Evolutionary conservation across 2,329 filamentous ascomycete species (phyloP), one percentile per base, ranked within the genome.

Genomic region (Monosporascus sp.): DNA sequence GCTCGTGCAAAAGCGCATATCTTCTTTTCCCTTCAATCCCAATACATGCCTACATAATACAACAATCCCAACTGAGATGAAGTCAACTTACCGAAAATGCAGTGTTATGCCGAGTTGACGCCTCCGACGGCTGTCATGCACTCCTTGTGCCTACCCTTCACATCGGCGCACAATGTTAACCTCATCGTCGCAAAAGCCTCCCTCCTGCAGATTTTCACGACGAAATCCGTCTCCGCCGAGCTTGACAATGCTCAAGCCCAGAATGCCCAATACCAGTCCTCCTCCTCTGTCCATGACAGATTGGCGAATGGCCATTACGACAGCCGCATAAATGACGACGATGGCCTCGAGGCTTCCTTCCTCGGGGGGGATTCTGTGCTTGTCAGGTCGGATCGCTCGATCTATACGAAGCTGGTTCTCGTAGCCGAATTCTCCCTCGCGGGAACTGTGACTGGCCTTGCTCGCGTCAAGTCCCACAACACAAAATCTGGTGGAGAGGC

Each of bases 71-170:
- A 45, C 47, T 66, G 65, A 67, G 54, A 68, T 68, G 66, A 63
- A 53, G 62, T 57, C 58, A 52, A 52, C 24, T 52, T 43, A 45
- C 51, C 53, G 61, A 66, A 55, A 56, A 97, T 97, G 93, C 93
- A 97, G 83, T 96, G 91, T 80, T 97, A 97, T 76, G 92, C 91
- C 68, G 94, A 99, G 80, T 81, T 99, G 71, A 86, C 91, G 71
- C 89, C 93, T 77, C 92, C 94, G 52, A 95, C 92, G 70, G 92
- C 92, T 70, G 91, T 97, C 74, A 92, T 91, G 66, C 88, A 96
- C 75, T 90, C 92, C 59, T 75, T 97, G 66, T 82, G 79, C 56
- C 75, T 96, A 41, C 84, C 91, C 37, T 91, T 99, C 67, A 80
- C 87, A 47, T 87, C 88, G 47, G 74, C 89, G 49, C 81, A 86